phyloP scores from a whole-genome alignment of 306 rosid species.

The Crotalaria pallida region DNA sequence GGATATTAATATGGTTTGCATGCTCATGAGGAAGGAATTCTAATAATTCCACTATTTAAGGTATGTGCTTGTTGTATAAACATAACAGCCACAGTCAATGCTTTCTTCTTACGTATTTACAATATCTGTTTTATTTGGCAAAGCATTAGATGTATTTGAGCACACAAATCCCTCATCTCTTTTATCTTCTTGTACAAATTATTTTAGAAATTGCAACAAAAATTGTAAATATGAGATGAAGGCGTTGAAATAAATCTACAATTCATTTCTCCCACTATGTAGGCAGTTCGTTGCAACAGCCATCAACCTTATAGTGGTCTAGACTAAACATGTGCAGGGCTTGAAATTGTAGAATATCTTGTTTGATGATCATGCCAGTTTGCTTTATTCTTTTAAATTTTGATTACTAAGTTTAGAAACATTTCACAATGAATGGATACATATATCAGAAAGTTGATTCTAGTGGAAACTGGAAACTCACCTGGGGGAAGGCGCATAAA shows the following conservation, averaged over 20 bases:
- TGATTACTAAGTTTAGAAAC: background rate
- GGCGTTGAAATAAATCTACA: background rate
- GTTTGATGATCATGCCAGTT: background rate
- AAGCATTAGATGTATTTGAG: background rate
- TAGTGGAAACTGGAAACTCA: slow-evolving; percentile 22
- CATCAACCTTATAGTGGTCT: background rate
- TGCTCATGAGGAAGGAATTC: background rate
- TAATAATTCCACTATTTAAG: background rate
- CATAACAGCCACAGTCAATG: background rate
- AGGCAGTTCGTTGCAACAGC: background rate
- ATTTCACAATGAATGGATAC: background rate
- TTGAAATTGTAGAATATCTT: background rate
- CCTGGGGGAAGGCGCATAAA: slow-evolving; percentile 37
- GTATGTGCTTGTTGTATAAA: background rate
- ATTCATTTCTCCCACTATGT: background rate
- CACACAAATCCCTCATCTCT: background rate
- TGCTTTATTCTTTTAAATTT: background rate
- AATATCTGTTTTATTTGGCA: background rate
- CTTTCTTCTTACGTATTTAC: background rate
- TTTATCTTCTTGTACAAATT: background rate
- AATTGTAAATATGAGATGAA: background rate
- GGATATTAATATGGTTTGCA: background rate
- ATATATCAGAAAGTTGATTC: background rate
- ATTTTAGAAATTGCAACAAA: background rate
- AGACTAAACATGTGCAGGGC: background rate